phyloP scores from a whole-genome alignment of 164 flowering plant species.

The Aristolochia contorta region DNA sequence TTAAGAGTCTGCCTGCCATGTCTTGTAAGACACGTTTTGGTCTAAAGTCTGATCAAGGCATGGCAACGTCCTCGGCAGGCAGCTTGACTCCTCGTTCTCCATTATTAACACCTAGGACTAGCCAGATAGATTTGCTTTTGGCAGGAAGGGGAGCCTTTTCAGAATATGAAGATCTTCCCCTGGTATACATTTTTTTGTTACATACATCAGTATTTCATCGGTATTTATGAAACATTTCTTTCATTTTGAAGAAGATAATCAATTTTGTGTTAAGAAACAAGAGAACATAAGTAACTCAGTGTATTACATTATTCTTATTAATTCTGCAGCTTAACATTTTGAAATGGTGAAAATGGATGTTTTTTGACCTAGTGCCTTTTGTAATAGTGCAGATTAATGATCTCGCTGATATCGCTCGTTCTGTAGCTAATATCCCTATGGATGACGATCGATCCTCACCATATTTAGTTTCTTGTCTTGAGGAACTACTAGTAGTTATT shows the following conservation, averaged over 20 bases:
- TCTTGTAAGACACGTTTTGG: conserved; percentile 94
- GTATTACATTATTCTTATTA: no score
- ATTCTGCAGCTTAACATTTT: no score
- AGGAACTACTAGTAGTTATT: conserved; percentile 65
- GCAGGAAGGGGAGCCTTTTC: conserved; percentile 69
- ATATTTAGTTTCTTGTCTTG: conserved; percentile 71
- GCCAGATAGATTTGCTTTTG: conserved; percentile 79
- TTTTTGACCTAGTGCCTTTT: background rate
- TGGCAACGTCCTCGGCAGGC: conserved; percentile 96
- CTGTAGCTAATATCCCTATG: conserved; percentile 63
- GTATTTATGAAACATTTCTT: background rate
- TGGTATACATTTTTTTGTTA: conserved; percentile 33
- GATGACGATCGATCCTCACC: conserved; percentile 63
- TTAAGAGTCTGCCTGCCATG: conserved; percentile 81
- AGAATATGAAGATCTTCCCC: conserved; percentile 85
- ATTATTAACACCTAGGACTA: conserved; percentile 69
- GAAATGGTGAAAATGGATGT: background rate
- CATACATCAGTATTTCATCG: background rate
- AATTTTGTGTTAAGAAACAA: no score
- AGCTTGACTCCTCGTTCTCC: conserved; percentile 99
- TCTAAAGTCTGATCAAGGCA: conserved; percentile 97
- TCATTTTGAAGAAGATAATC: no score
- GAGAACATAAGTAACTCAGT: no score
- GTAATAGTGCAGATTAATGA: conserved; percentile 71
- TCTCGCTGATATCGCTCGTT: conserved; percentile 93